A percentile compares a stretch with the other conserved stretches of the same genome.
These are phyloP conservation scores for Chernovozyma aurita DNA, from an alignment of 1,139 yeast species.

Conservation along the genomic window DNA sequence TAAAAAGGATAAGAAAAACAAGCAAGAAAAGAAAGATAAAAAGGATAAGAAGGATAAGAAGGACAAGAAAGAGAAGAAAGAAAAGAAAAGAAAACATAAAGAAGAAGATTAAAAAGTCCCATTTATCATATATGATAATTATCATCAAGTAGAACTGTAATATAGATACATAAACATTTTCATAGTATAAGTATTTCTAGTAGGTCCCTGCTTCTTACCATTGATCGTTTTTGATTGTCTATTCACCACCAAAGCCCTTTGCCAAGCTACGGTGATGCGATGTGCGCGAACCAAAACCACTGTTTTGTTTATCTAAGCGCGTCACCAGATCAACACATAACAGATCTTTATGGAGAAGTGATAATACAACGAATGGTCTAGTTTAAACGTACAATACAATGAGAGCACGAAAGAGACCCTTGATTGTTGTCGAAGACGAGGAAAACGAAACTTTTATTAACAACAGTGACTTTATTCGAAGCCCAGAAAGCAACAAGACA, in stretches of 20 bases:
- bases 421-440: slow-evolving; percentile 11
- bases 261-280: too few species aligned
- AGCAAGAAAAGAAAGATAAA: slow-evolving; percentile 16
- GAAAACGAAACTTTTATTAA: slow-evolving; percentile 33
- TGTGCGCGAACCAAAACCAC: slow-evolving; percentile 3
- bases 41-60: slow-evolving; percentile 18
- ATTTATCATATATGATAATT: too few species aligned
- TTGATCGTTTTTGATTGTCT: too few species aligned
- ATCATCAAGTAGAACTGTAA: too few species aligned
- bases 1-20: slow-evolving; percentile 36
- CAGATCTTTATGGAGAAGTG: not conserved
- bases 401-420: slow-evolving; percentile 8
- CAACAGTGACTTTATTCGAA: slow-evolving; percentile 32
- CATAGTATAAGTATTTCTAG: too few species aligned
- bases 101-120: not conserved
- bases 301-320: slow-evolving; percentile 1
- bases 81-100: slow-evolving; percentile 8
- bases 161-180: too few species aligned
- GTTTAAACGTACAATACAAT: too few species aligned
- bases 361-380: too few species aligned
- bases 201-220: too few species aligned
- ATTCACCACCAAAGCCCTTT: too few species aligned
- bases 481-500: not conserved
- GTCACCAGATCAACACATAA: slow-evolving; percentile 1
- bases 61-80: slow-evolving; percentile 16